Base-by-base conservation (phyloP, 2,329 filamentous ascomycete genomes). In the Metarhizium robertsii region DNA sequence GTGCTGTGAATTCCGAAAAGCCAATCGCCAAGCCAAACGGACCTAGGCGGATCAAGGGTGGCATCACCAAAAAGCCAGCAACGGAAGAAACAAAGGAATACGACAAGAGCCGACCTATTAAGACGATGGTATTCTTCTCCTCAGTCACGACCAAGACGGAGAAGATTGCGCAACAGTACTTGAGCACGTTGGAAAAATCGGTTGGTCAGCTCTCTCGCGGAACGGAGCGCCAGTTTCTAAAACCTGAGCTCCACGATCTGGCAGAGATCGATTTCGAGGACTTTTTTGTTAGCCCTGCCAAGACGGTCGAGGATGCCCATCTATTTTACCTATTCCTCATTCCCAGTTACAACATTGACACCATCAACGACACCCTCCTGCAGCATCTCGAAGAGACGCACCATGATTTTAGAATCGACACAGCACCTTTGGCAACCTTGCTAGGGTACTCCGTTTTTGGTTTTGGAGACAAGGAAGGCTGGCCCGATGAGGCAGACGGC, bases 361-460 rank as follows among this genome's bases (percentile, higher is more conserved):
- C 89, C 7, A 88, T 95, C 61, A 83, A 96, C 61, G 88, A 92
- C 65, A 92, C 84, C 16, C 92, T 97, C 68, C 76, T 97, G 29
- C 85, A 90, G 60, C 90, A 96, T 68, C 74, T 99, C 6, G 80
- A 88, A 66, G 92, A 99, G 69, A 97, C 92, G 0, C 92, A 97
- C 67, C 85, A 97, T 72, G 94, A 99, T 70, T 97, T 97, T 76
- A 84, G 92, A 56, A 95, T 99, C 61, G 92, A 97, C 64, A 96
- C 91, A 0, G 86, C 88, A 0, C 87, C 94, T 0, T 72, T 99
- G 50, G 85, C 86, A 0, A 74, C 78, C 1, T 71, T 97, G 16
- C 75, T 92, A 2, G 92, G 92, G 8, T 97, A 96, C 67, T 90
- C 90, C 0, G 91, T 97, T 0, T 97, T 97, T 73, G 94, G 94